Evolutionary conservation across 106 monocot genomes (phyloP).

Genomic region (Hemerocallis citrina): DNA sequence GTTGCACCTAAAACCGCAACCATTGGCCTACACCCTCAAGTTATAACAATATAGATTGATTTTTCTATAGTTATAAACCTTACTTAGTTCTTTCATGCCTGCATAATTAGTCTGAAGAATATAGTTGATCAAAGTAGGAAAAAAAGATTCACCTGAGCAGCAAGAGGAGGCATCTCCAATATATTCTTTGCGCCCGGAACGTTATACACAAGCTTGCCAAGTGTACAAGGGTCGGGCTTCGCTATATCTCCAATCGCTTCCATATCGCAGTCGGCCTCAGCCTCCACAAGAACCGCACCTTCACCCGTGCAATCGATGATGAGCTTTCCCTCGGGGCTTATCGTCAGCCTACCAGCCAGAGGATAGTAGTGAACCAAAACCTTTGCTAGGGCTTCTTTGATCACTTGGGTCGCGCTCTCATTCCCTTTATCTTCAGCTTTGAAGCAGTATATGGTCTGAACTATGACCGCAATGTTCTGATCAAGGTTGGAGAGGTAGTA

Average conservation of each 20-base stretch:
- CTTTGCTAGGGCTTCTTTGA: constrained; percentile 41
- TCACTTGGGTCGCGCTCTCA: constrained; percentile 14
- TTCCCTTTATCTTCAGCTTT: constrained; percentile 15
- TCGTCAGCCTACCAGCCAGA: constrained; percentile 59
- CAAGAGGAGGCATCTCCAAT: constrained; percentile 68
- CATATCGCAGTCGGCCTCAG: constrained; percentile 55
- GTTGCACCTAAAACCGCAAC: too few relatives aligned
- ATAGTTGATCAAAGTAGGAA: too few relatives aligned
- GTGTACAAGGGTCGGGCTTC: constrained; percentile 56
- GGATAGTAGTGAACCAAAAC: constrained; percentile 79
- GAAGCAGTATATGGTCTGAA: constrained; percentile 82
- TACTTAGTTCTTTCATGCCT: too few relatives aligned
- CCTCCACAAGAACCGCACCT: constrained; percentile 75
- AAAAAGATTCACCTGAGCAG: constrained; percentile 43
- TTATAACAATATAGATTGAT: too few relatives aligned
- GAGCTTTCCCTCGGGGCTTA: constrained; percentile 68
- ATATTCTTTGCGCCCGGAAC: constrained; percentile 67
- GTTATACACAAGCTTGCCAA: constrained; percentile 68
- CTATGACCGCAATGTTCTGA: constrained; percentile 78
- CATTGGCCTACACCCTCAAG: too few relatives aligned
- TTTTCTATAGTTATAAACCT: too few relatives aligned
- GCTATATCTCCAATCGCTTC: constrained; percentile 56
- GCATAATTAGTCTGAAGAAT: too few relatives aligned
- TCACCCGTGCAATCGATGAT: constrained; percentile 60
- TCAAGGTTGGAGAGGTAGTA: constrained; percentile 87